A percentile compares a stretch with the other conserved stretches of the same genome.
Conservation (phyloP, 257 asterid genomes). For the Forsythia viridissima region DNA sequence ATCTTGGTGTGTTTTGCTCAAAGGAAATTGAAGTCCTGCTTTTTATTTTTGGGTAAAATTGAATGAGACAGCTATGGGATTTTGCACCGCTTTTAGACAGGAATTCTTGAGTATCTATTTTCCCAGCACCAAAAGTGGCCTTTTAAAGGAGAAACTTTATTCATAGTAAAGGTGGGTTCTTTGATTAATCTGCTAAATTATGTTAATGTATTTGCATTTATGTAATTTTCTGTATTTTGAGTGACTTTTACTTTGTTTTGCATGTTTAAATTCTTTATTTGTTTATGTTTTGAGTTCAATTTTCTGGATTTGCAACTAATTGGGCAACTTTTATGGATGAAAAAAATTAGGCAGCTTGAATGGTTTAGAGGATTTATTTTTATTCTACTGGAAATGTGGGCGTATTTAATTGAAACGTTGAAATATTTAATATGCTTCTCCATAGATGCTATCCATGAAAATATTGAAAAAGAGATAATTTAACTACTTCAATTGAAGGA, state of each 20-base stretch:
- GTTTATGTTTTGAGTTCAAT: conserved; percentile 6
- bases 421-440: conserved; percentile 7
- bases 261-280: conserved; percentile 16
- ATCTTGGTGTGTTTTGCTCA: conserved; percentile 27
- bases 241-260: conserved; percentile 32
- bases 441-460: neutral
- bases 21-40: conserved; percentile 30
- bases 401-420: neutral
- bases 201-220: conserved; percentile 24
- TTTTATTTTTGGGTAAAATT: conserved; percentile 23
- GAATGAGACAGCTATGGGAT: conserved; percentile 46
- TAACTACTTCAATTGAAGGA: conserved; percentile 18
- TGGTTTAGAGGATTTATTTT: conserved; percentile 17
- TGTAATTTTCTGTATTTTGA: conserved; percentile 24
- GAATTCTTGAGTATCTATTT: conserved; percentile 28
- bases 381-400: conserved; percentile 1
- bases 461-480: conserved; percentile 14
- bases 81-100: conserved; percentile 45
- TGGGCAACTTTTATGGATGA: neutral
- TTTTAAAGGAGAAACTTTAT: conserved; percentile 28
- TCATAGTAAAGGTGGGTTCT: conserved; percentile 41
- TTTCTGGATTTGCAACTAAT: conserved; percentile 17
- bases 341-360: conserved; percentile 16
- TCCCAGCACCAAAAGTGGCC: conserved; percentile 34
- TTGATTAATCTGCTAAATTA: conserved; percentile 17